Percentiles rank a stretch among this genome's conserved stretches.
Conservation (phyloP, 2,329 filamentous ascomycete species). For the Microdochium trichocladiopsis region DNA sequence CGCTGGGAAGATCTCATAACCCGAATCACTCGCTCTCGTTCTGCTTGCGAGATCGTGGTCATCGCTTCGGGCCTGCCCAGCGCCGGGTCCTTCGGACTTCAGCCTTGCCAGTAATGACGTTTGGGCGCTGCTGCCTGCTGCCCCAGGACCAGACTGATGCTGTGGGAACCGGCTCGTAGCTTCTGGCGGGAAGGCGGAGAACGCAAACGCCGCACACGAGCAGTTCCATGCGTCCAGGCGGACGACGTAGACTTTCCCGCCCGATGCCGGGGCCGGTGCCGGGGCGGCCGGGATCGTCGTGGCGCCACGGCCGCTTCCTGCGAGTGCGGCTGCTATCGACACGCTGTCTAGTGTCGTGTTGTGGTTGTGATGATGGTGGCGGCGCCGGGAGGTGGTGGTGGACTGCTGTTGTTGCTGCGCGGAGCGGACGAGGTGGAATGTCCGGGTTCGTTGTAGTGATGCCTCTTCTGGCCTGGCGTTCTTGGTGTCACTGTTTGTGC, state of each 20-base stretch:
- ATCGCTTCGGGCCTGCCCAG: slow-evolving; percentile 3
- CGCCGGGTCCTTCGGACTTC: no score
- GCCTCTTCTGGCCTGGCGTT: background rate
- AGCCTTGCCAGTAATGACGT: no score
- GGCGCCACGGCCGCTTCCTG: no score
- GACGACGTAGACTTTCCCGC: slow-evolving; percentile 55
- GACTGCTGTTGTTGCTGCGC: slow-evolving; percentile 26
- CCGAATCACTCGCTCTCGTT: slow-evolving; percentile 4
- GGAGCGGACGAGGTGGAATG: slow-evolving; percentile 60
- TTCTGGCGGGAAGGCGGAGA: slow-evolving; percentile 55
- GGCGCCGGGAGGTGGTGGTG: slow-evolving; percentile 15
- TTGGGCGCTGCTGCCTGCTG: no score
- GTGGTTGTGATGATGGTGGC: slow-evolving; percentile 10
- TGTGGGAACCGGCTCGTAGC: background rate
- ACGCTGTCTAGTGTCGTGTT: background rate
- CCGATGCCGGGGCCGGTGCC: slow-evolving; percentile 6
- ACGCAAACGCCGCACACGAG: slow-evolving; percentile 77
- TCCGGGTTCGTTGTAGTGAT: no score
- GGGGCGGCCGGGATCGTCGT: slow-evolving; percentile 5
- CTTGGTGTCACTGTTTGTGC: slow-evolving; percentile 1
- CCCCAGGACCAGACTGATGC: background rate
- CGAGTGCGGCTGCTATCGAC: slow-evolving; percentile 6
- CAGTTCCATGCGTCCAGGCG: slow-evolving; percentile 77
- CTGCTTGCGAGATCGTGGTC: background rate
- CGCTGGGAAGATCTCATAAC: background rate